Evolutionary conservation across 139 green algal genomes (phyloP).

Genomic region (Chlamydomonas eustigma): DNA sequence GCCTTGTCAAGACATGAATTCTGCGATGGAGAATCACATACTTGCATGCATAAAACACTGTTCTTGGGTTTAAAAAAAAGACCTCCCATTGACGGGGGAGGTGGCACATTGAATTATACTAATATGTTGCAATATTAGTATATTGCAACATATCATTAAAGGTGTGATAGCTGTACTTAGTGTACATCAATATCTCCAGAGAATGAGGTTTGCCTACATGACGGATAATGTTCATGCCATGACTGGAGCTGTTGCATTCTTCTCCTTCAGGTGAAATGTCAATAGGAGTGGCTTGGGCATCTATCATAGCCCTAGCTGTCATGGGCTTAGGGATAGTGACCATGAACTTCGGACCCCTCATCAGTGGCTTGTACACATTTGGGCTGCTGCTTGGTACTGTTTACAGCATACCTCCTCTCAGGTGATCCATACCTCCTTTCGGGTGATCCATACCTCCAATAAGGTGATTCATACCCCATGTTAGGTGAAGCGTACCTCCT

Average conservation of each 20-base stretch:
- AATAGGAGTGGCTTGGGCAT: conserved; percentile 55
- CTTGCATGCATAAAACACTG: no score
- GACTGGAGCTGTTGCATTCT: background rate
- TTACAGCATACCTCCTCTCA: conserved; percentile 92
- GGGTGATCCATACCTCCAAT: no score
- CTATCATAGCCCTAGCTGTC: conserved; percentile 66
- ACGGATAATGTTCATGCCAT: background rate
- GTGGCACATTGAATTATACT: no score
- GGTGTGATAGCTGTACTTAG: background rate
- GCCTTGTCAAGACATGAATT: no score
- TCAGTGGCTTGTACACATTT: conserved; percentile 84
- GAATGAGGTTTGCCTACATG: background rate
- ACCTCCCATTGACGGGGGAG: no score
- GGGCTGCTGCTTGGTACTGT: conserved; percentile 93
- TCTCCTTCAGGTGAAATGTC: conserved; percentile 55
- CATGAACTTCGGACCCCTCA: conserved; percentile 83
- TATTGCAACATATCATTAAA: no score
- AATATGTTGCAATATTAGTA: no score
- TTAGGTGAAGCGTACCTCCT: conserved; percentile 89
- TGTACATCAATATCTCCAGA: background rate
- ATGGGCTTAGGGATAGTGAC: conserved; percentile 71
- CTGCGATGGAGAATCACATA: no score
- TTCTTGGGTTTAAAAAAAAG: no score
- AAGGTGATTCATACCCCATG: no score
- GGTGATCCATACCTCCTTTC: no score